Evolutionary conservation across 768 basidiomycete genomes (phyloP).

Genomic region (Lactarius trivialis): DNA sequence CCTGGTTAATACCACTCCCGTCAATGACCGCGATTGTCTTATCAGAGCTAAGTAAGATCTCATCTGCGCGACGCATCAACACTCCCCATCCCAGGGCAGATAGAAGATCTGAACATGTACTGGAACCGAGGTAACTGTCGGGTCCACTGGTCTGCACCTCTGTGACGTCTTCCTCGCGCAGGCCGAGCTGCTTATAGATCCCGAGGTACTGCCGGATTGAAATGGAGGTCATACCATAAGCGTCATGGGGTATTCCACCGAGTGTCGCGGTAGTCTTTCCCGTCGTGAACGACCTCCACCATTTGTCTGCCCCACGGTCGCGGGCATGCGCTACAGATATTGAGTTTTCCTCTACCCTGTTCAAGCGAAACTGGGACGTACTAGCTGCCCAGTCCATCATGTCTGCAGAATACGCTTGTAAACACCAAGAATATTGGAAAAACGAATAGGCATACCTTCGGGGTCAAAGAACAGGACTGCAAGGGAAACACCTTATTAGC

Average conservation of each 20-base stretch:
- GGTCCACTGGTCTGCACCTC: too few species aligned
- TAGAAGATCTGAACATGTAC: too few species aligned
- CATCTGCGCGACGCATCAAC: constrained; percentile 47
- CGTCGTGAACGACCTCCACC: constrained; percentile 99
- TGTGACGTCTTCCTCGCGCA: too few species aligned
- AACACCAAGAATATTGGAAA: background rate
- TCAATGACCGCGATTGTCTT: constrained; percentile 95
- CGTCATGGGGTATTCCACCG: too few species aligned
- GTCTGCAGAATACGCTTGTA: constrained; percentile 46
- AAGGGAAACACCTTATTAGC: constrained; percentile 1
- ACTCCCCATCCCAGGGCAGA: too few species aligned
- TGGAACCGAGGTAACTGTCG: too few species aligned
- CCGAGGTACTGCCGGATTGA: too few species aligned
- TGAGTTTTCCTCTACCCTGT: constrained; percentile 2
- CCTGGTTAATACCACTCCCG: constrained; percentile 85
- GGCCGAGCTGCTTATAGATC: too few species aligned
- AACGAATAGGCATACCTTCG: too few species aligned
- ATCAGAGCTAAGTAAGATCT: constrained; percentile 91
- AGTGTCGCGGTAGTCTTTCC: constrained; percentile 93
- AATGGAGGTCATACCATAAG: too few species aligned
- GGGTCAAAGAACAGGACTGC: constrained; percentile 92
- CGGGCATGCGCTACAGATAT: constrained; percentile 68
- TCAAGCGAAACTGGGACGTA: constrained; percentile 34
- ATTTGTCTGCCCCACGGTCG: constrained; percentile 79
- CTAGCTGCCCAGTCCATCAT: constrained; percentile 99